Evolutionary conservation across 1,284 basidiomycete species (phyloP).

Genomic region (Pyrrhoderma lamaoense): DNA sequence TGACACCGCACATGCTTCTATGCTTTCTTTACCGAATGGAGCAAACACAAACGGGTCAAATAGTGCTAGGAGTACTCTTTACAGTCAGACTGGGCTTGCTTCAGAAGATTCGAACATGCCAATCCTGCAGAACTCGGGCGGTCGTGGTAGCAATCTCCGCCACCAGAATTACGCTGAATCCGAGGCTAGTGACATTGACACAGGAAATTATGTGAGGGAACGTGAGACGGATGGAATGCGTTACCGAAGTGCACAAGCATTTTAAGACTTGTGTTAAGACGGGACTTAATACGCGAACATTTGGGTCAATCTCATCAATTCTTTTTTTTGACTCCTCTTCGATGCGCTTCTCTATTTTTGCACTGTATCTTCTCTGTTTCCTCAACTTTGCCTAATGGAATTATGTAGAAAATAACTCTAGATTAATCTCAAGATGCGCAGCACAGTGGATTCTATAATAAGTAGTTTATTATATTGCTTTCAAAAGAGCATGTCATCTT

Average conservation of each 20-base stretch:
- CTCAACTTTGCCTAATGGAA: too few relatives aligned
- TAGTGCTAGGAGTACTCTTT: conserved; percentile 41
- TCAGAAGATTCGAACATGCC: conserved; percentile 52
- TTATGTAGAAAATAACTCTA: too few relatives aligned
- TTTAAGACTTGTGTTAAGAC: neutral
- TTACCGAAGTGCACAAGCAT: conserved; percentile 18
- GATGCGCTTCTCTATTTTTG: too few relatives aligned
- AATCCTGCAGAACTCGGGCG: conserved; percentile 40
- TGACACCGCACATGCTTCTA: conserved; percentile 57
- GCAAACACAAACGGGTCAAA: conserved; percentile 32
- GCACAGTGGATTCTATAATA: too few relatives aligned
- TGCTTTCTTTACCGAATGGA: conserved; percentile 40
- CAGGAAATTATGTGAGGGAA: conserved; percentile 40
- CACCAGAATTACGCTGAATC: conserved; percentile 29
- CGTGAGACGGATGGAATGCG: conserved; percentile 11
- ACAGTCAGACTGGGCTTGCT: conserved; percentile 36
- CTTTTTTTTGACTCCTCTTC: too few relatives aligned
- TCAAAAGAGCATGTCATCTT: too few relatives aligned
- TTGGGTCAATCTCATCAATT: neutral
- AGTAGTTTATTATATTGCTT: too few relatives aligned
- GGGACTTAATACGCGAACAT: neutral
- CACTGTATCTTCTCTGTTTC: too few relatives aligned
- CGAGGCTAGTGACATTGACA: conserved; percentile 40
- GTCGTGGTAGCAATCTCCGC: conserved; percentile 44
- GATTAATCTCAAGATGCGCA: too few relatives aligned